Evolutionary conservation across 306 rosid species (phyloP).

Genomic region (Begonia masoniana): DNA sequence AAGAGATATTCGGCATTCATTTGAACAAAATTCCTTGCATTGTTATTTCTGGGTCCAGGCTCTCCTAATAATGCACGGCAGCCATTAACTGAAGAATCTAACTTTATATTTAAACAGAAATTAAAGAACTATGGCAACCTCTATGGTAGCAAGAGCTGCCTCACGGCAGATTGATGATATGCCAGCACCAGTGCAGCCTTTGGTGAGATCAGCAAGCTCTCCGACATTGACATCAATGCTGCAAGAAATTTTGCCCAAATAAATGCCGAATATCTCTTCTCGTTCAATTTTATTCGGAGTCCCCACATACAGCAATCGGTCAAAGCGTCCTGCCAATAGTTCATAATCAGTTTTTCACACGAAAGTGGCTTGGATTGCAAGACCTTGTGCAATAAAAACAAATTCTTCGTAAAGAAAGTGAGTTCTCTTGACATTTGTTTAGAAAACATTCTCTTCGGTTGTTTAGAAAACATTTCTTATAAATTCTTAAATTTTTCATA

Average conservation of each 20-base stretch:
- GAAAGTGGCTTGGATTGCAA: no score
- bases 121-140: constrained; percentile 40
- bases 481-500: no score
- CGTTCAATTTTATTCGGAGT: constrained; percentile 73
- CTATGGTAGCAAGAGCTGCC: constrained; percentile 71
- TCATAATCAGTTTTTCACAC: neutral
- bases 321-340: constrained; percentile 66
- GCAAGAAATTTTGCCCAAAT: constrained; percentile 61
- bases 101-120: constrained; percentile 1
- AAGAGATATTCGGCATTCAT: constrained; percentile 72
- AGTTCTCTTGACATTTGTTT: no score
- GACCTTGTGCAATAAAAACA: no score
- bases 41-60: constrained; percentile 43
- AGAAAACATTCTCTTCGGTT: no score
- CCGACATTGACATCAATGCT: constrained; percentile 43
- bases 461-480: no score
- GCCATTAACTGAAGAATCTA: constrained; percentile 2
- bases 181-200: constrained; percentile 79
- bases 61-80: constrained; percentile 38
- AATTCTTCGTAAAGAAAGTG: no score
- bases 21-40: constrained; percentile 61
- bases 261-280: constrained; percentile 69
- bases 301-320: constrained; percentile 81
- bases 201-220: constrained; percentile 50
- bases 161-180: constrained; percentile 70